A percentile compares a stretch with the other conserved stretches of the same genome.
phyloP scores from a whole-genome alignment of 2,329 filamentous ascomycete genomes.

The Apiospora saccharicola region DNA sequence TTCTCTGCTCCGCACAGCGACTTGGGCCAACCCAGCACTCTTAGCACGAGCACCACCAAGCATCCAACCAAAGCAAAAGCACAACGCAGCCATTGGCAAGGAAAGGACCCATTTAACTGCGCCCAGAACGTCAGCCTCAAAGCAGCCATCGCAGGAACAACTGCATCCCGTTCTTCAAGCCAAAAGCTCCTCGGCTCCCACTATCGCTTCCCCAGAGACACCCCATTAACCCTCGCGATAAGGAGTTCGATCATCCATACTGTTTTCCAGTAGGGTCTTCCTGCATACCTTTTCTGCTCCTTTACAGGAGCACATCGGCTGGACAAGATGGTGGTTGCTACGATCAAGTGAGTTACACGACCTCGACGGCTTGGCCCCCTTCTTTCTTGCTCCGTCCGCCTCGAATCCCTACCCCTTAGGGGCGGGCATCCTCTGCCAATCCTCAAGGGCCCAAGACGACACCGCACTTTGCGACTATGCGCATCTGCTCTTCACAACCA shows the following conservation, averaged over 20 bases:
- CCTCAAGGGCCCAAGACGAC: neutral
- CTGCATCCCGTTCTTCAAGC: constrained; percentile 23
- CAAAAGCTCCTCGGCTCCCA: constrained; percentile 23
- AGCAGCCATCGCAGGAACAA: constrained; percentile 19
- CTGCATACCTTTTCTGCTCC: constrained; percentile 41
- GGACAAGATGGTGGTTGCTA: constrained; percentile 67
- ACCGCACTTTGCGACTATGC: constrained; percentile 15
- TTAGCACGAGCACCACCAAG: constrained; percentile 8
- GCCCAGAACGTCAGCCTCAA: constrained; percentile 23
- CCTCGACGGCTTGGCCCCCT: constrained; percentile 12
- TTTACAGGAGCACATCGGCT: constrained; percentile 47
- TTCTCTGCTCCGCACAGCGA: constrained; percentile 21
- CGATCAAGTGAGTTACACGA: constrained; percentile 63
- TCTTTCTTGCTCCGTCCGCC: constrained; percentile 13
- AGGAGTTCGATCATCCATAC: constrained; percentile 28
- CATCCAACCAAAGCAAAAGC: constrained; percentile 6
- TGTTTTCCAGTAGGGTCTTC: constrained; percentile 21
- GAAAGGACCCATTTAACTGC: constrained; percentile 18
- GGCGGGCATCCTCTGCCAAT: constrained; percentile 9
- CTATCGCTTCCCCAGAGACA: constrained; percentile 22
- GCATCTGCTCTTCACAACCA: neutral
- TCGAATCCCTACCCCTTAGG: constrained; percentile 1
- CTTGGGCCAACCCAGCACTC: constrained; percentile 19
- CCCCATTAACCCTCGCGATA: constrained; percentile 24
- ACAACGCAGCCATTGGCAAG: constrained; percentile 12